Evolutionary conservation across 192 early-diverging fungal species (phyloP).

Genomic region (Coemansia sp.): DNA sequence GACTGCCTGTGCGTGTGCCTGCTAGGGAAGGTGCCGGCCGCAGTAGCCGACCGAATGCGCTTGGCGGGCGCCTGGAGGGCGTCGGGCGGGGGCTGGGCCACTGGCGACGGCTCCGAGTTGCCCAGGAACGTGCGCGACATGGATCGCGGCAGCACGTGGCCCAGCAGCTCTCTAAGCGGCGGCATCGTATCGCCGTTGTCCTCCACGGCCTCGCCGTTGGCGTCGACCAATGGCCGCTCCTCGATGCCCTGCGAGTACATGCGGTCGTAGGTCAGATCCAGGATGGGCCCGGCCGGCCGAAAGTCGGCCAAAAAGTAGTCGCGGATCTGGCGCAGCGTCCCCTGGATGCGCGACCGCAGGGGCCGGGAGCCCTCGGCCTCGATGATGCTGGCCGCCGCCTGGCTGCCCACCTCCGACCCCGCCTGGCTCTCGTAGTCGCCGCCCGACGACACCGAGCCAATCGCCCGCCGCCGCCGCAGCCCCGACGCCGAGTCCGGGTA

Average conservation of each 20-base stretch:
- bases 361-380: conserved; percentile 8
- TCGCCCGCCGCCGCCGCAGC: conserved; percentile 5
- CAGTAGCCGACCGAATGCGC: not conserved
- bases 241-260: conserved; percentile 41
- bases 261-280: conserved; percentile 49
- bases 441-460: conserved; percentile 1
- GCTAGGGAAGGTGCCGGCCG: not conserved
- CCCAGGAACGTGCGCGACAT: conserved; percentile 20
- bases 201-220: conserved; percentile 7
- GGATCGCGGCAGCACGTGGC: conserved; percentile 29
- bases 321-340: conserved; percentile 26
- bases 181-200: conserved; percentile 36
- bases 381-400: conserved; percentile 19
- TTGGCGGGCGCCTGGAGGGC: not conserved
- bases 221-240: not conserved
- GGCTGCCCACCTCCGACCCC: conserved; percentile 3
- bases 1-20: not conserved
- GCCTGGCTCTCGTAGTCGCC: not conserved
- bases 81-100: not conserved
- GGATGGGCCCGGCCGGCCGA: conserved; percentile 36
- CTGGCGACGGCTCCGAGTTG: not conserved
- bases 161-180: conserved; percentile 32
- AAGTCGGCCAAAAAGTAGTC: conserved; percentile 51
- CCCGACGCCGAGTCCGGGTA: conserved; percentile 5
- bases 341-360: not conserved